phyloP scores from a whole-genome alignment of 495 filamentous ascomycete species.

The Penicillium goetzii region DNA sequence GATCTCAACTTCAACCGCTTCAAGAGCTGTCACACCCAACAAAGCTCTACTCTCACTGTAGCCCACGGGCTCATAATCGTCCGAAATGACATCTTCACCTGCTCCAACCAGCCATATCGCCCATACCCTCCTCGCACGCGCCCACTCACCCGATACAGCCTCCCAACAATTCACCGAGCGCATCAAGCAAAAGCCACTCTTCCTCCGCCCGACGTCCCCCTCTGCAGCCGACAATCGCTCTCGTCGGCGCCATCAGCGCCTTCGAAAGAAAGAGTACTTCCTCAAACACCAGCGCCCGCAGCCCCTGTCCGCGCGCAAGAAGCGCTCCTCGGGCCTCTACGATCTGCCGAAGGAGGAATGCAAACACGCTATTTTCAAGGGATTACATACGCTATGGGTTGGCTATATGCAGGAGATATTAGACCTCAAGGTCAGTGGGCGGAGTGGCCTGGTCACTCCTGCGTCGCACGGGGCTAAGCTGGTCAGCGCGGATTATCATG shows the following conservation, averaged over 20 bases:
- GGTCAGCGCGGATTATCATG: slow-evolving; percentile 86
- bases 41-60: neutral
- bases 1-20: slow-evolving; percentile 6
- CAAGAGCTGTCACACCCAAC: slow-evolving; percentile 9
- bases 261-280: slow-evolving; percentile 57
- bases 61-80: neutral
- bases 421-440: slow-evolving; percentile 40
- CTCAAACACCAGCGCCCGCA: slow-evolving; percentile 67
- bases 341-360: slow-evolving; percentile 67
- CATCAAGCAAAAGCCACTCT: slow-evolving; percentile 79
- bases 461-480: slow-evolving; percentile 66
- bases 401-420: slow-evolving; percentile 81
- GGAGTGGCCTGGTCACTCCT: slow-evolving; percentile 52
- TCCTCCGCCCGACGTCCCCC: slow-evolving; percentile 73
- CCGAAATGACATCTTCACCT: slow-evolving; percentile 37
- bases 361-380: slow-evolving; percentile 76
- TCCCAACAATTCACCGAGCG: slow-evolving; percentile 75
- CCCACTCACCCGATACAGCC: slow-evolving; percentile 72
- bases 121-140: slow-evolving; percentile 68
- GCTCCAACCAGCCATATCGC: slow-evolving; percentile 55
- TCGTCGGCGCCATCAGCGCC: slow-evolving; percentile 61
- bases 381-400: slow-evolving; percentile 77
- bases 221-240: slow-evolving; percentile 63
- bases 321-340: slow-evolving; percentile 72
- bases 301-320: slow-evolving; percentile 79